Evolutionary conservation across 1,139 yeast genomes (phyloP).

Genomic region (Maudiozyma humilis): DNA sequence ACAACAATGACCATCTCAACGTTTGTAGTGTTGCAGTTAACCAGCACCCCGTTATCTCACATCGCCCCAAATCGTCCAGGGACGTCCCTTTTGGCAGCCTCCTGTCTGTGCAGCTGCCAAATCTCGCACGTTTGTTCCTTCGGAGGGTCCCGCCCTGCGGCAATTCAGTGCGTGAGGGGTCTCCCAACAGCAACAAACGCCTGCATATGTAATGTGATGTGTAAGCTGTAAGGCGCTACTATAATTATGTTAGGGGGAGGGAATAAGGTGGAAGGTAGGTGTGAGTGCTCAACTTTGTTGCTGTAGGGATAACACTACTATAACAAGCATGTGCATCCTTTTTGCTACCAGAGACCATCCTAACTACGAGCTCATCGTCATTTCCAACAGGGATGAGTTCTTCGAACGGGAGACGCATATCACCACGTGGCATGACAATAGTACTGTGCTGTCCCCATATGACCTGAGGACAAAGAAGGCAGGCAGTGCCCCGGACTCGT

Average conservation of each 20-base stretch:
- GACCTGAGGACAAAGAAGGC: constrained; percentile 61
- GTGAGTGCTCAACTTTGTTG: too few species aligned
- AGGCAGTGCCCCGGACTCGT: constrained; percentile 22
- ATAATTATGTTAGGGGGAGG: too few species aligned
- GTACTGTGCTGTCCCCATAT: constrained; percentile 54
- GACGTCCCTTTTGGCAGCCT: too few species aligned
- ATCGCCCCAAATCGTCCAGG: too few species aligned
- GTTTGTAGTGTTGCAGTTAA: neutral
- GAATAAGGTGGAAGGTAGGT: too few species aligned
- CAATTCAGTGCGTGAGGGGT: too few species aligned
- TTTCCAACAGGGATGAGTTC: constrained; percentile 83
- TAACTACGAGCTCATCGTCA: constrained; percentile 57
- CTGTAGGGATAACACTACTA: too few species aligned
- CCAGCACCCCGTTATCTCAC: neutral
- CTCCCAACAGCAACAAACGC: too few species aligned
- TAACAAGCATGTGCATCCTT: constrained; percentile 56
- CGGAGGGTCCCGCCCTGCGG: too few species aligned
- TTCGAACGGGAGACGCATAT: constrained; percentile 61
- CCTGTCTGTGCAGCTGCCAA: too few species aligned
- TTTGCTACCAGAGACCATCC: constrained; percentile 54
- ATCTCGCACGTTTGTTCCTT: neutral
- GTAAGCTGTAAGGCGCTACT: too few species aligned
- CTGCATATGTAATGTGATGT: too few species aligned
- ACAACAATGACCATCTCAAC: neutral
- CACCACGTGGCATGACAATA: constrained; percentile 45